Base-by-base conservation (phyloP, 1,139 yeast genomes). In the Kodamaea suecica region DNA sequence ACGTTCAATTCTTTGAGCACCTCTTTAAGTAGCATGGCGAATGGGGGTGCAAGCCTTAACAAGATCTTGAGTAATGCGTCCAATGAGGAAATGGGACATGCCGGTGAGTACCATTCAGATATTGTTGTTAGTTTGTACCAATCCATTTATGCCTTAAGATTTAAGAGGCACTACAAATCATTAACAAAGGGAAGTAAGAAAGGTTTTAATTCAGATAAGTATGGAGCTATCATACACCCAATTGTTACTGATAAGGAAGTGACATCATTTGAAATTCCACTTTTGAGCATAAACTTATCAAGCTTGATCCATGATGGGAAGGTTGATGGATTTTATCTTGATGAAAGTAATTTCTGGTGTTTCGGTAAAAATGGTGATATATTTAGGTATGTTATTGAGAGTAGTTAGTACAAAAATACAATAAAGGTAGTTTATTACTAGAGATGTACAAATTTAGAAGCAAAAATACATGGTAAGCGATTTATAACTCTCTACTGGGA, bases 321-420 rank as follows among this genome's bases (percentile, higher is more conserved):
- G 39, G 53, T 76, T 25, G 64, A 67, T 33, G 71, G 73, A 3
- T 52, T 73, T 23, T 58, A 60, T 39, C 52, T 73, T 27, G 73
- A 66, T 31, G 48, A 57, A 2, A 41, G 43, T 14, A 59, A 56
- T 35, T 62, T 76, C 32, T 76, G 80, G 81, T 66, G 74, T 17
- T 72, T 70, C 52, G 67, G 72, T 2, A 64, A 68, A 33, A 70
- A 67, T 29, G 83, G 83, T 2, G 83, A 77, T 52, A 52, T 75
- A 9, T 63, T 76, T 31, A 63, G 52, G 33, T 40, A 29, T 16
- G 13, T 4, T 6, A 30, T 37, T 14, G 29, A 27, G 12, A 27
- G 8, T 7, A 27, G 12, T 27, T 25, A 25, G 26, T 7, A 5
- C 6, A 23, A n/a, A 12, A 10, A 23, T 8, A 10, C 10, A 20